Conservation (phyloP, 805 yeast genomes). For the Yarrowia divulgata region DNA sequence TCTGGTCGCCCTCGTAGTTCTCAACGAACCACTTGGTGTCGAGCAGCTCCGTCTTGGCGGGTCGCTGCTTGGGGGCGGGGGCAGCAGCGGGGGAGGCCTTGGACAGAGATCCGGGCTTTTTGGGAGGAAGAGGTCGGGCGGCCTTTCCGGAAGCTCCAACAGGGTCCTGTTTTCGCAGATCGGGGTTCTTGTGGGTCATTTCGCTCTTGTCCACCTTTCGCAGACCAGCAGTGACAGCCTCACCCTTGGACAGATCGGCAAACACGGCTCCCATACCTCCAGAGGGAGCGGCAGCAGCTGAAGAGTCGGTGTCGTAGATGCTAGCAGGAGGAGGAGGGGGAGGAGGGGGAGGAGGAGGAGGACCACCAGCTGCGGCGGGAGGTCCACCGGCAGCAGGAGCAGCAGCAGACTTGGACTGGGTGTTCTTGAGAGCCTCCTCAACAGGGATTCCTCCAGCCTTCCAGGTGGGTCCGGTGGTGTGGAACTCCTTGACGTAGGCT, state of each 20-base stretch:
- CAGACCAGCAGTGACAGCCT: slow-evolving; percentile 78
- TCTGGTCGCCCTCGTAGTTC: slow-evolving; percentile 70
- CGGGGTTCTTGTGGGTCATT: slow-evolving; percentile 93
- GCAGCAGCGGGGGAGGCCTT: slow-evolving; percentile 33
- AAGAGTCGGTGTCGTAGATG: slow-evolving; percentile 54
- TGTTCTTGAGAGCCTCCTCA: slow-evolving; percentile 54
- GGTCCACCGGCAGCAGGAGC: slow-evolving; percentile 52
- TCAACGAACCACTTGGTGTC: slow-evolving; percentile 92
- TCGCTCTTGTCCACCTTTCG: slow-evolving; percentile 92
- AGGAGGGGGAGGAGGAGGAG: slow-evolving; percentile 72
- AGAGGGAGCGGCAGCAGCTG: slow-evolving; percentile 46
- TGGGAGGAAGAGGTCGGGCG: slow-evolving; percentile 76
- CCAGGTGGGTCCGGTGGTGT: slow-evolving; percentile 88
- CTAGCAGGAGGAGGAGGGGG: slow-evolving; percentile 87
- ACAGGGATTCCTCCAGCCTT: slow-evolving; percentile 65
- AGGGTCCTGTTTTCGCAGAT: slow-evolving; percentile 65
- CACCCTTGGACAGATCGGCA: slow-evolving; percentile 88
- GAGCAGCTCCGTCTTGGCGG: slow-evolving; percentile 70
- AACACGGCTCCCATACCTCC: slow-evolving; percentile 88
- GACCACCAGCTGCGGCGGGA: slow-evolving; percentile 54
- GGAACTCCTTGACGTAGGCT: slow-evolving; percentile 75
- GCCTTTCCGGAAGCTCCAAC: slow-evolving; percentile 54
- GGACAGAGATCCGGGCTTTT: slow-evolving; percentile 74
- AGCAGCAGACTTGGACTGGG: slow-evolving; percentile 44
- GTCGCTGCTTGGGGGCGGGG: slow-evolving; percentile 50